Conservation (phyloP, 768 basidiomycete species). For the Tylopilus balloui region DNA sequence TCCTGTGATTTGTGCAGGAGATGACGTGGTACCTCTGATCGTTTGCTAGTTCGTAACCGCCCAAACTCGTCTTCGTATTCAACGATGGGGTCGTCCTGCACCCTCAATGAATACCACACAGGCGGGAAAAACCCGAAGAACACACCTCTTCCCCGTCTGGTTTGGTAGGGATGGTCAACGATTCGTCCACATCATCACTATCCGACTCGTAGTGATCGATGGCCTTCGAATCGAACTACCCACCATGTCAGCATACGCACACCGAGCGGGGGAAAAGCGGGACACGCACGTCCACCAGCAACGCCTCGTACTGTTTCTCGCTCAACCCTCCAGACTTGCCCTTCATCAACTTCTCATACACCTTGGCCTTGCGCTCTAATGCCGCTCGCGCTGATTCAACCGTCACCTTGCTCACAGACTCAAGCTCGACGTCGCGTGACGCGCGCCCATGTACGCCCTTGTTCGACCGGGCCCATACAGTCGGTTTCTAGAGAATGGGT, state of each 20-base stretch:
- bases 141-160: conserved; percentile 39
- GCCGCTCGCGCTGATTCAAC: conserved; percentile 67
- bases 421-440: conserved; percentile 64
- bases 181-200: conserved; percentile 77
- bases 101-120: not conserved
- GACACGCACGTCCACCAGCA: conserved; percentile 71
- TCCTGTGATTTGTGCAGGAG: conserved; percentile 45
- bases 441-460: conserved; percentile 66
- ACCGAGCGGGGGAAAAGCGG: not conserved
- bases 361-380: conserved; percentile 72
- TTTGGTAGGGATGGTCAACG: conserved; percentile 52
- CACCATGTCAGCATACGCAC: not conserved
- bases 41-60: conserved; percentile 59
- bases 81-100: conserved; percentile 68
- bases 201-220: conserved; percentile 57
- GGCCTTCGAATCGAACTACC: conserved; percentile 62
- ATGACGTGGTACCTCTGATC: conserved; percentile 75
- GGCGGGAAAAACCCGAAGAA: not conserved
- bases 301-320: conserved; percentile 65
- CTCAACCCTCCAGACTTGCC: conserved; percentile 76
- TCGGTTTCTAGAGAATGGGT: conserved; percentile 55
- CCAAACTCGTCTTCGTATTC: conserved; percentile 90
- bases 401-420: conserved; percentile 63
- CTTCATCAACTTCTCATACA: conserved; percentile 73
- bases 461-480: conserved; percentile 72